Evolutionary conservation across 495 filamentous ascomycete genomes (phyloP), one percentile per base, ranked within the genome.

Genomic region (Ramalina peruviana): DNA sequence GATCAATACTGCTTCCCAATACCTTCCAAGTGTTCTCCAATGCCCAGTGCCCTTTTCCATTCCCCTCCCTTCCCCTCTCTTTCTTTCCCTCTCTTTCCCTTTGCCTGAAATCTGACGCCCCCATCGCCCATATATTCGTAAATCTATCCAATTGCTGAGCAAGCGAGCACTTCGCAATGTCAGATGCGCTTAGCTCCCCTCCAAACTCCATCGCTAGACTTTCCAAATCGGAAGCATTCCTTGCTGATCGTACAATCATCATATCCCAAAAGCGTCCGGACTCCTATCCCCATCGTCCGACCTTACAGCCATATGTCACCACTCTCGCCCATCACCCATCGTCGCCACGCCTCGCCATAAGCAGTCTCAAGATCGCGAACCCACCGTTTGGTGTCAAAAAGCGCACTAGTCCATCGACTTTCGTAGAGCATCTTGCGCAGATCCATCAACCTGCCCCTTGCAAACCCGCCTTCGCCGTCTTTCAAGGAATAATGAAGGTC

Each of bases 351-450:
- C 59, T 81, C 76, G 51, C 83, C 79, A 60, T 96, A 97, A 17
- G 88, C 88, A 51, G 77, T 72, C 68, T 99, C 92, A 50, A 99
- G 62, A 70, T 97, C 89, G 37, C 72, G 69, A 39, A 99, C 92
- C 92, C 92, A 99, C 53, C 93, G 75, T 54, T 69, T 72, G 20
- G 92, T 99, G 65, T 99, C 84, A 64, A 97, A 99, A 36, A 97
- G 72, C 43, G 80, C 81, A 60, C 86, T 90, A 25, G 68, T 78
- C 80, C 85, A 89, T 51, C 89, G 80, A 54, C 78, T 80, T 52
- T 83, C 75, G 62, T 83, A 97, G 45, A 99, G 65, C 62, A 95
- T 66, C 60, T 75, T 81, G 51, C 92, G 74, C 50, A 94, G 65
- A 42, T 90, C 83, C 15, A 76, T 74, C 49, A 96, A 66, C 39